These are phyloP conservation scores for Boletus speciosus DNA, from an alignment of 768 basidiomycete species.

Conservation along the genomic window DNA sequence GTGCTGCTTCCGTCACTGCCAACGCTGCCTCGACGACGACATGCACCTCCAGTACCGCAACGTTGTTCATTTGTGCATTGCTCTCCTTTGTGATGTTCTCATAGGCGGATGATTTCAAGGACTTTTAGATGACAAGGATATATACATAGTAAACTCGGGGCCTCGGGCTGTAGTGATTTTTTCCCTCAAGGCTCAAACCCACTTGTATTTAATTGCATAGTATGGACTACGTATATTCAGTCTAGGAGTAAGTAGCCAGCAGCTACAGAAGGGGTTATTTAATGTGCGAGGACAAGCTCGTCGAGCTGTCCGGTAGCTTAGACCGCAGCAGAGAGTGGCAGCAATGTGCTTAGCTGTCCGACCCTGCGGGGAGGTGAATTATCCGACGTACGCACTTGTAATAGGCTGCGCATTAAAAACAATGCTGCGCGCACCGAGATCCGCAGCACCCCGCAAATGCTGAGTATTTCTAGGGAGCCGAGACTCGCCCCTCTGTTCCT, in stretches of 20 bases:
- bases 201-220: too few relatives aligned
- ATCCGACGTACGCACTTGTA: background rate
- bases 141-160: too few relatives aligned
- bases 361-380: background rate
- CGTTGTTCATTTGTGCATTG: conserved; percentile 8
- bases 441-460: background rate
- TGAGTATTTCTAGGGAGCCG: conserved; percentile 4
- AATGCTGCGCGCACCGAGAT: conserved; percentile 4
- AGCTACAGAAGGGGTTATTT: too few relatives aligned
- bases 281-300: too few relatives aligned
- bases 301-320: too few relatives aligned
- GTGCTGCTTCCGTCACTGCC: conserved; percentile 10
- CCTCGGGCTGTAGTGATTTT: too few relatives aligned
- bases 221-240: too few relatives aligned
- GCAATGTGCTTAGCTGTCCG: too few relatives aligned
- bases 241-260: too few relatives aligned
- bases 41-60: background rate
- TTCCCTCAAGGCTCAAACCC: too few relatives aligned
- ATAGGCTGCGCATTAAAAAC: background rate
- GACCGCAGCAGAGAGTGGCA: too few relatives aligned
- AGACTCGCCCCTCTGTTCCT: background rate
- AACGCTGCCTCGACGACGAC: conserved; percentile 10
- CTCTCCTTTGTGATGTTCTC: conserved; percentile 6
- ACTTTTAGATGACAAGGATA: background rate
- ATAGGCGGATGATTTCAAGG: background rate